phyloP scores from a whole-genome alignment of 2,329 filamentous ascomycete species.

The Mycosphaerella arachidis region DNA sequence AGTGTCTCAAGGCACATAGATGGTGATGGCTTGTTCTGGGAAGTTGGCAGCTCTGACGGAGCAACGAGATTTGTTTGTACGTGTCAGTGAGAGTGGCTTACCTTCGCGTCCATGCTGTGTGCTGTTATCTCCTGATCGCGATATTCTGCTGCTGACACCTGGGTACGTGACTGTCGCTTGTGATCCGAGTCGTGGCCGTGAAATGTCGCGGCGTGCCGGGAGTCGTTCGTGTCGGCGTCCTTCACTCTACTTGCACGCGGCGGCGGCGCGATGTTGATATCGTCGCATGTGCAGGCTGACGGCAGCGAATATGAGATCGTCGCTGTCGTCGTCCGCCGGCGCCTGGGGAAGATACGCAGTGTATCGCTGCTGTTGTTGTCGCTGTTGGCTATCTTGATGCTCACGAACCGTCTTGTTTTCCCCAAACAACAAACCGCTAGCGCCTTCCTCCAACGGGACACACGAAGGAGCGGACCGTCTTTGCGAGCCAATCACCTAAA shows the following conservation, averaged over 20 bases:
- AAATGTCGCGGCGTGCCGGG: not conserved
- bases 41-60: conserved; percentile 5
- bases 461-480: too few species aligned
- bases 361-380: conserved; percentile 6
- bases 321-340: conserved; percentile 1
- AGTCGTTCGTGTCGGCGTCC: not conserved
- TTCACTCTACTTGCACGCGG: conserved; percentile 1
- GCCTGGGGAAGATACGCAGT: not conserved
- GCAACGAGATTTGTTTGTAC: not conserved
- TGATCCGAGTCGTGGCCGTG: not conserved
- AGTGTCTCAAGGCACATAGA: not conserved
- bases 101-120: conserved; percentile 43
- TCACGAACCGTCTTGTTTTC: not conserved
- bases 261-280: not conserved
- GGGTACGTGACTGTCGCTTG: conserved; percentile 2
- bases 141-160: not conserved
- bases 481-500: too few species aligned
- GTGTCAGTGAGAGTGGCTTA: conserved; percentile 24
- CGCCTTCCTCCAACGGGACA: too few species aligned
- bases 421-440: not conserved
- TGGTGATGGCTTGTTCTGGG: not conserved
- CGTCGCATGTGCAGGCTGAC: not conserved
- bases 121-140: not conserved
- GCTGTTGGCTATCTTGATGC: not conserved
- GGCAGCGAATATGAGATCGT: not conserved